Conservation (phyloP, 1,139 yeast species). For the Nakaseomyces kungkrabaensis region DNA sequence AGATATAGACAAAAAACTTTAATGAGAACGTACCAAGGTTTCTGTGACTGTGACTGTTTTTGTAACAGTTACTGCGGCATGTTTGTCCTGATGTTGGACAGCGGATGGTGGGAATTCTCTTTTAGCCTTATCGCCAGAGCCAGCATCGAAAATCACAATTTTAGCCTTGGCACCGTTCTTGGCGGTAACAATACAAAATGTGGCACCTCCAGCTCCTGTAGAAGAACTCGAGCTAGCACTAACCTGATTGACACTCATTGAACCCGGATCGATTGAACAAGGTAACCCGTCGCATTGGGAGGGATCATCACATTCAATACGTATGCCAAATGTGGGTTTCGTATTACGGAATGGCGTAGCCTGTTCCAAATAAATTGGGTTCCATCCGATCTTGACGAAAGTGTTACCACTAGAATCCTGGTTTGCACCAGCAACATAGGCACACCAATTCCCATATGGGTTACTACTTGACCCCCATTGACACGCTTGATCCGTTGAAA, state of each 20-base stretch:
- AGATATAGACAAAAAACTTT: neutral
- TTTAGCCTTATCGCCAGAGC: neutral
- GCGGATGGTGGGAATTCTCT: neutral
- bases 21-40: constrained; percentile 6
- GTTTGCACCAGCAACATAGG: constrained; percentile 87
- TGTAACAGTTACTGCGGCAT: constrained; percentile 2
- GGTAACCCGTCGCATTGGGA: constrained; percentile 62
- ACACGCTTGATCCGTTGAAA: constrained; percentile 66
- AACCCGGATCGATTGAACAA: constrained; percentile 70
- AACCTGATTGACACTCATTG: constrained; percentile 47
- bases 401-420: constrained; percentile 60
- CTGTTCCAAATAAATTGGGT: constrained; percentile 67
- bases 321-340: constrained; percentile 60
- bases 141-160: constrained; percentile 55
- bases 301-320: constrained; percentile 60
- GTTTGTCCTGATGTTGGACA: neutral
- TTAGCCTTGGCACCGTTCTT: constrained; percentile 51
- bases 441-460: constrained; percentile 83
- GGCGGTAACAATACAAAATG: constrained; percentile 78
- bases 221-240: constrained; percentile 25
- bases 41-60: constrained; percentile 6
- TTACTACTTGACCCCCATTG: constrained; percentile 66
- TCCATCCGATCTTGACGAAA: constrained; percentile 80
- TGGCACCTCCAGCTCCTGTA: constrained; percentile 55
- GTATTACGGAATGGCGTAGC: constrained; percentile 41